These are phyloP conservation scores for Amanita thiersii DNA, from an alignment of 768 basidiomycete genomes.

Conservation along the genomic window DNA sequence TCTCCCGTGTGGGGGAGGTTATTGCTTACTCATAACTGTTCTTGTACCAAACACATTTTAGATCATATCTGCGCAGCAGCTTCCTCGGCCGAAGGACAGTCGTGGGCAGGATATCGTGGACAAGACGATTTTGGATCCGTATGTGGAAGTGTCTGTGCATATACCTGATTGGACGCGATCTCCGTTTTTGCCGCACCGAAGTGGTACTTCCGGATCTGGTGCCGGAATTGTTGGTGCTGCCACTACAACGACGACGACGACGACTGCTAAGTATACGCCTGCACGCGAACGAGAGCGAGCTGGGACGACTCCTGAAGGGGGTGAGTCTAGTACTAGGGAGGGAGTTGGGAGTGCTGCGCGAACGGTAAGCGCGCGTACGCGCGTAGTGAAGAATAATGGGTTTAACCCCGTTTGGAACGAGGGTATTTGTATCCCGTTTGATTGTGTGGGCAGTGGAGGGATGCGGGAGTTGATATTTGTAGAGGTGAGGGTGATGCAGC, in stretches of 20 bases:
- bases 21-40: no score
- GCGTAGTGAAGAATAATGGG: conserved; percentile 73
- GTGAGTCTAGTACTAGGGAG: no score
- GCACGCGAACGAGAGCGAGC: conserved; percentile 14
- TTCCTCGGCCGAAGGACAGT: conserved; percentile 65
- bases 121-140: conserved; percentile 57
- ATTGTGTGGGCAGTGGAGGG: conserved; percentile 53
- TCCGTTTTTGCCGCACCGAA: conserved; percentile 19
- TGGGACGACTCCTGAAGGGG: no score
- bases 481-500: conserved; percentile 65
- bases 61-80: conserved; percentile 83
- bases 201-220: no score
- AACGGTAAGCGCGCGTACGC: conserved; percentile 49
- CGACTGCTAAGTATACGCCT: conserved; percentile 13
- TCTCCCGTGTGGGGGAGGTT: no score
- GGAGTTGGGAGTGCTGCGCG: no score
- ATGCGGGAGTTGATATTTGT: conserved; percentile 86
- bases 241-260: conserved; percentile 10
- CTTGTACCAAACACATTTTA: conserved; percentile 13
- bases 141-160: conserved; percentile 73
- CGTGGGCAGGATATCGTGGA: conserved; percentile 51
- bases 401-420: conserved; percentile 92
- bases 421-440: conserved; percentile 60
- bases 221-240: no score
- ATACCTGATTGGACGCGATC: conserved; percentile 59